A percentile compares a stretch with the other conserved stretches of the same genome.
These are phyloP conservation scores for Capillidium heterosporum DNA, from an alignment of 371 early-diverging fungal genomes.

Conservation along the genomic window DNA sequence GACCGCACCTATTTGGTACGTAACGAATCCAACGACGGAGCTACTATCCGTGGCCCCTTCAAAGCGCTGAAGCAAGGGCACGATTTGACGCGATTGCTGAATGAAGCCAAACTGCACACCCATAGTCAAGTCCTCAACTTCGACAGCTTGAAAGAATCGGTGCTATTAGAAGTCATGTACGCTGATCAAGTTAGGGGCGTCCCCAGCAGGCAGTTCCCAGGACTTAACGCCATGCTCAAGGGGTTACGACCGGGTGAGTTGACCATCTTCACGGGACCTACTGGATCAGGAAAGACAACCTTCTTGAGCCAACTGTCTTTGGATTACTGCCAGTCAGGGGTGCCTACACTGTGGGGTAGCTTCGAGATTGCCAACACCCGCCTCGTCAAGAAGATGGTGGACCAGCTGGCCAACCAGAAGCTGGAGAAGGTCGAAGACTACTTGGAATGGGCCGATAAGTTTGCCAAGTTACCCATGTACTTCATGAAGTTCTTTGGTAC, in stretches of 20 bases:
- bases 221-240: slow-evolving; percentile 38
- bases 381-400: slow-evolving; percentile 49
- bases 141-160: slow-evolving; percentile 31
- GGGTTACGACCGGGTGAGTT: slow-evolving; percentile 58
- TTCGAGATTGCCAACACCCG: slow-evolving; percentile 60
- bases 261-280: slow-evolving; percentile 53
- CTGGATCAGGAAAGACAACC: slow-evolving; percentile 61
- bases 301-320: slow-evolving; percentile 52
- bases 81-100: slow-evolving; percentile 16
- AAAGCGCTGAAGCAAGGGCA: slow-evolving; percentile 16
- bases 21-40: slow-evolving; percentile 15
- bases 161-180: slow-evolving; percentile 41
- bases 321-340: slow-evolving; percentile 49
- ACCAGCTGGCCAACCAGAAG: slow-evolving; percentile 40
- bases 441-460: slow-evolving; percentile 31
- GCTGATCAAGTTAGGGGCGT: slow-evolving; percentile 47
- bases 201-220: slow-evolving; percentile 32
- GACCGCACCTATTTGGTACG: slow-evolving; percentile 31
- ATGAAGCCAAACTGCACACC: slow-evolving; percentile 21
- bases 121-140: slow-evolving; percentile 50
- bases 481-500: slow-evolving; percentile 62
- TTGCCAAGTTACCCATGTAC: slow-evolving; percentile 52
- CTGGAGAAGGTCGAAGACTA: slow-evolving; percentile 25
- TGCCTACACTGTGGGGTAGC: slow-evolving; percentile 62
- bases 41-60: slow-evolving; percentile 23